Percentiles rank a stretch among this genome's conserved stretches.
phyloP scores from a whole-genome alignment of 441 rosid genomes.

The Erysimum cheiri region DNA sequence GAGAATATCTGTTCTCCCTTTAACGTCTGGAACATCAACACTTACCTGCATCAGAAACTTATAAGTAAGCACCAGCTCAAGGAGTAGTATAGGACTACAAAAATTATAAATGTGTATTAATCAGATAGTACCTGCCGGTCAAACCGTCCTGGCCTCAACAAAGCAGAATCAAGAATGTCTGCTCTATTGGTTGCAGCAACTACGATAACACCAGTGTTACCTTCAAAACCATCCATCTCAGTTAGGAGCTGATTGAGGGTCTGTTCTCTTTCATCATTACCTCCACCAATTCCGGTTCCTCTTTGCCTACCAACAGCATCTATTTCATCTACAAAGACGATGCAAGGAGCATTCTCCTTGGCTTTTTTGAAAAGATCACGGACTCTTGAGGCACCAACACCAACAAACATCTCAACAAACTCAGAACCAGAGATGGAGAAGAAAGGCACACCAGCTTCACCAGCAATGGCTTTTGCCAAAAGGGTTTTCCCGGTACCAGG shows the following conservation, averaged over 20 bases:
- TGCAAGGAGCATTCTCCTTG: slow-evolving; percentile 87
- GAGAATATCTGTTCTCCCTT: slow-evolving; percentile 41
- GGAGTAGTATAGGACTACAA: slow-evolving; percentile 71
- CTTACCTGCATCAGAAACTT: slow-evolving; percentile 29
- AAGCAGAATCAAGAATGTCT: slow-evolving; percentile 86
- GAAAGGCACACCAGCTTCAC: slow-evolving; percentile 97
- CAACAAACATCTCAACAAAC: slow-evolving; percentile 97
- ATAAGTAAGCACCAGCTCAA: slow-evolving; percentile 49
- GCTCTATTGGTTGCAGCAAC: slow-evolving; percentile 94
- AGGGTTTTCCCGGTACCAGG: slow-evolving; percentile 99
- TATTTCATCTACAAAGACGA: slow-evolving; percentile 88
- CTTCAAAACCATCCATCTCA: slow-evolving; percentile 94
- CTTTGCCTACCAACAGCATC: slow-evolving; percentile 94
- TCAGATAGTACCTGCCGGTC: slow-evolving; percentile 74
- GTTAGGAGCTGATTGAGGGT: slow-evolving; percentile 89
- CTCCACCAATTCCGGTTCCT: slow-evolving; percentile 94
- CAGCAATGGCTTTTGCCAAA: slow-evolving; percentile 97
- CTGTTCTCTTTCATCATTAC: slow-evolving; percentile 84
- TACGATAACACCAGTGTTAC: slow-evolving; percentile 89
- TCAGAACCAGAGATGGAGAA: slow-evolving; percentile 97
- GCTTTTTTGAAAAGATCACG: slow-evolving; percentile 93
- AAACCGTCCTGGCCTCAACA: slow-evolving; percentile 93
- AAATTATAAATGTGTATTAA: slow-evolving; percentile 50
- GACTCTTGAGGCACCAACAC: slow-evolving; percentile 92
- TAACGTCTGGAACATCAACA: slow-evolving; percentile 40